phyloP scores from a whole-genome alignment of 768 basidiomycete species.

The Serendipita sp. region DNA sequence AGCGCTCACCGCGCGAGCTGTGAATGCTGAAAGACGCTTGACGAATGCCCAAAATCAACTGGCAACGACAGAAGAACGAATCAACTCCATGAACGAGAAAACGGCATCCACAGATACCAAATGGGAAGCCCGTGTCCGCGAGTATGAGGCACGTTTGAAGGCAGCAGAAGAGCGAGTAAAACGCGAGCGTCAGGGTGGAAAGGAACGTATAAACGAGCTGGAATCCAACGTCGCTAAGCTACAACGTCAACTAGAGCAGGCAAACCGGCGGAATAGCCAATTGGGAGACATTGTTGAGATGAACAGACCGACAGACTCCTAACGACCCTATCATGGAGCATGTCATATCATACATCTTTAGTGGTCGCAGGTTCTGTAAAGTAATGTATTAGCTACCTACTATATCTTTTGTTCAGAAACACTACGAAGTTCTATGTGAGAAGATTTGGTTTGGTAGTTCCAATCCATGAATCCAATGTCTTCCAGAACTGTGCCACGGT shows the following conservation, averaged over 20 bases:
- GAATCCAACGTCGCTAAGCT: conserved; percentile 58
- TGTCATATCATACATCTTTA: too few species aligned
- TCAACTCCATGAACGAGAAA: conserved; percentile 56
- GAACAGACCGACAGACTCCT: conserved; percentile 11
- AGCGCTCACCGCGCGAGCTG: conserved; percentile 52
- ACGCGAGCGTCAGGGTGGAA: conserved; percentile 82
- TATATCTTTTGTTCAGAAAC: not conserved
- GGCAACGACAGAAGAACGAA: conserved; percentile 65
- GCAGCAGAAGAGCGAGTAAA: conserved; percentile 85
- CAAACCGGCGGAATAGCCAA: conserved; percentile 45
- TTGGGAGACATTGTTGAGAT: conserved; percentile 20
- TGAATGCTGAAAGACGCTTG: conserved; percentile 78
- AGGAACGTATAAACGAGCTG: conserved; percentile 63
- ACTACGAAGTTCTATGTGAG: not conserved
- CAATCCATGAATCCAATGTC: conserved; percentile 71
- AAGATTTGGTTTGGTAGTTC: conserved; percentile 45
- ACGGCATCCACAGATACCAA: conserved; percentile 58
- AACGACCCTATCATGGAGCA: not conserved
- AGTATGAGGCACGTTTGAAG: conserved; percentile 68
- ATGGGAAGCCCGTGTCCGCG: conserved; percentile 91
- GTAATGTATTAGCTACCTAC: not conserved
- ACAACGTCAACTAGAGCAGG: conserved; percentile 60
- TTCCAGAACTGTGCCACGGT: conserved; percentile 96
- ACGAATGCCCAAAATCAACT: conserved; percentile 74
- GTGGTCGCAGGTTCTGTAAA: too few species aligned